Evolutionary conservation across 1,284 basidiomycete species (phyloP).

Genomic region (Pisolithus thermaeus): DNA sequence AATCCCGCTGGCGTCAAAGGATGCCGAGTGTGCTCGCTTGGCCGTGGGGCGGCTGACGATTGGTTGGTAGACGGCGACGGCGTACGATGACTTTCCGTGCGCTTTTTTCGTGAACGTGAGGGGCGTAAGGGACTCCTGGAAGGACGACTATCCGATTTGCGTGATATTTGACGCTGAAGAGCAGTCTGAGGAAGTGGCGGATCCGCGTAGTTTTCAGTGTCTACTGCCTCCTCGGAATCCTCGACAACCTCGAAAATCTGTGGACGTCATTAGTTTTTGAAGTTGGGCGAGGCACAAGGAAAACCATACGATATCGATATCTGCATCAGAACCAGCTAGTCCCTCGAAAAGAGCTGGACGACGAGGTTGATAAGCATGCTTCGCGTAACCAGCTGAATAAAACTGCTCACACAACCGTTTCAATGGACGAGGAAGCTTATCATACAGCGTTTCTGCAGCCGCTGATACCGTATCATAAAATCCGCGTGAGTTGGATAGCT

Average conservation of each 20-base stretch:
- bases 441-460: constrained; percentile 62
- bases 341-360: constrained; percentile 75
- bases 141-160: constrained; percentile 24
- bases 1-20: constrained; percentile 24
- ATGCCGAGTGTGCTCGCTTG: constrained; percentile 10
- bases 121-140: constrained; percentile 21
- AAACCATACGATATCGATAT: constrained; percentile 63
- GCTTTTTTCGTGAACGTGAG: constrained; percentile 19
- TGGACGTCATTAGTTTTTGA: constrained; percentile 5
- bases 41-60: constrained; percentile 10
- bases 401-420: constrained; percentile 61
- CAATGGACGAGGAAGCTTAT: constrained; percentile 64
- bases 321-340: constrained; percentile 63
- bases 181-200: constrained; percentile 20
- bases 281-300: background rate
- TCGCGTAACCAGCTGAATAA: background rate
- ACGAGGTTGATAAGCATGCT: constrained; percentile 9
- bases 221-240: constrained; percentile 56
- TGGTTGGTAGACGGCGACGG: background rate
- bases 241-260: constrained; percentile 83
- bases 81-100: background rate
- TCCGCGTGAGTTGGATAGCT: constrained; percentile 51
- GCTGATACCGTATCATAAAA: constrained; percentile 69
- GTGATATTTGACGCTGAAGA: constrained; percentile 27
- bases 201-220: constrained; percentile 35